Percentiles rank a stretch among this genome's conserved stretches.
Evolutionary conservation across 805 yeast genomes (phyloP).

Genomic region (Saturnispora quitensis): DNA sequence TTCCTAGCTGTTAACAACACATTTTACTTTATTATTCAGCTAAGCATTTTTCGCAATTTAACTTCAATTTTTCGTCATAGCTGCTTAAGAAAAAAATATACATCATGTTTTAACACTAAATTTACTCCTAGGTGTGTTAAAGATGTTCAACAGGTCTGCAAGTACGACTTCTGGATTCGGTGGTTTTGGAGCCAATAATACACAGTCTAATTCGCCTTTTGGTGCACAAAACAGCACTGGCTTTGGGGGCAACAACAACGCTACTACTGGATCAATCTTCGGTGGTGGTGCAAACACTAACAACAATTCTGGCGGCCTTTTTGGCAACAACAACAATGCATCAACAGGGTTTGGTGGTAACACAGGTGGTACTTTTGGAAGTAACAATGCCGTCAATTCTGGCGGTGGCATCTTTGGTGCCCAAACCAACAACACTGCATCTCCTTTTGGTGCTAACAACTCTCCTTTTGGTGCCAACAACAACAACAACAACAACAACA

Average conservation of each 20-base stretch:
- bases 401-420: slow-evolving; percentile 11
- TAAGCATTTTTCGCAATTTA: no score
- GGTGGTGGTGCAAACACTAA: not conserved
- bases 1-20: no score
- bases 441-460: slow-evolving; percentile 32
- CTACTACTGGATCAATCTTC: slow-evolving; percentile 11
- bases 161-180: slow-evolving; percentile 41
- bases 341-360: slow-evolving; percentile 5
- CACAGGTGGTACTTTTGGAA: slow-evolving; percentile 1
- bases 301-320: slow-evolving; percentile 3
- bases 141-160: slow-evolving; percentile 40
- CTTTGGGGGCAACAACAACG: slow-evolving; percentile 14
- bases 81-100: no score
- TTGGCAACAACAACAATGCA: slow-evolving; percentile 14
- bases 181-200: slow-evolving; percentile 23
- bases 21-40: no score
- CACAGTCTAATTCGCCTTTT: slow-evolving; percentile 18
- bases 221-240: slow-evolving; percentile 5
- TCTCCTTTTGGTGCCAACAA: slow-evolving; percentile 17
- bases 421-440: slow-evolving; percentile 15
- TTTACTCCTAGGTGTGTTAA: not conserved
- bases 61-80: no score
- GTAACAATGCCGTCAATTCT: slow-evolving; percentile 4
- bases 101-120: not conserved
- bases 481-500: slow-evolving; percentile 8